Evolutionary conservation across 2,329 filamentous ascomycete species (phyloP), one percentile per base, ranked within the genome.

Genomic region (Fusarium poae): DNA sequence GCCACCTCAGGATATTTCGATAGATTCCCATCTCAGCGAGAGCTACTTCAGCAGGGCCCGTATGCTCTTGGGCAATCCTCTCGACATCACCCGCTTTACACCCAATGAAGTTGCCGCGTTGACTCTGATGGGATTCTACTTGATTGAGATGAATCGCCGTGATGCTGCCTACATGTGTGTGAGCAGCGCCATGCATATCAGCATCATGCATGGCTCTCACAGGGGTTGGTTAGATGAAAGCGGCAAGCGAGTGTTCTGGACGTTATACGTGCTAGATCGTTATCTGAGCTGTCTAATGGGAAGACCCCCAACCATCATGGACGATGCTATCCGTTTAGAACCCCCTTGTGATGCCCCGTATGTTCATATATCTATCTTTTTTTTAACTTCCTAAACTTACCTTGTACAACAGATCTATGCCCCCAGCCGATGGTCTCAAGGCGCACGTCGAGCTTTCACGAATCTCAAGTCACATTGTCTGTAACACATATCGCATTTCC

Each of bases 221-320:
- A 75, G 79, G 16, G 82, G 82, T 5, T 79, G 77, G 67, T 74
- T 79, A 5, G 79, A 83, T 42, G 83, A 85, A 68, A 72, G 73
- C 23, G 80, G 79, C 2, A 84, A 82, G 66, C 76, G 84, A 35
- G 77, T 82, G 8, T 85, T 86, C 56, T 86, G 84, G 84, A 86
- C 83, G 0, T 76, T 85, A 3, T 86, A 84, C 57, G 78, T 83
- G n/a, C 72, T 86, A 16, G 83, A 86, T 65, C 78, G 83, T 45
- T 85, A 77, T 75, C 65, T 85, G 42, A 82, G 83, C 62, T 84
- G 82, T 57, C 75, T 85, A 6, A 83, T 84, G 77, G 84, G 84
- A 7, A 79, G 84, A 16, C 83, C 84, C 1, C 81, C 83, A 0
- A 78, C 79, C 4, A 81, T 84, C 15, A 76, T 78, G 34, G 82